Base-by-base conservation (phyloP, 2,329 filamentous ascomycete species). In the Botrytis byssoidea region DNA sequence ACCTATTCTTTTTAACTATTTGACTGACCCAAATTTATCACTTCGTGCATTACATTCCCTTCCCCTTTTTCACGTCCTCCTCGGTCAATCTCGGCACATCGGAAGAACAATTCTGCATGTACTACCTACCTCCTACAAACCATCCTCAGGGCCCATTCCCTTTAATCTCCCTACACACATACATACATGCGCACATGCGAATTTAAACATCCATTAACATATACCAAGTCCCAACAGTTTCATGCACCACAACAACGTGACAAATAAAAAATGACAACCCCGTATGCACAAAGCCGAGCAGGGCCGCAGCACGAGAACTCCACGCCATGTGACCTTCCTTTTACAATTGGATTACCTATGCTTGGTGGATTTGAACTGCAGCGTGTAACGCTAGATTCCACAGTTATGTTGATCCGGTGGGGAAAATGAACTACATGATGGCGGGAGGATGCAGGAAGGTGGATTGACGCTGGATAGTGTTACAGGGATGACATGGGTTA, bases 271-370 rank as follows among this genome's bases (percentile, higher is more conserved):
- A 51, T 5, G 12, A n/a, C 20, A 67, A 46, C 20, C 14, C 32
- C 9, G 25, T 37, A 51, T 55, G 65, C 65, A 67, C 25, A 44
- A 37, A 67, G 65, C 61, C 61, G 37, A 40, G 25, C 61, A n/a
- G 22, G 57, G 20, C 63, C 63, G 20, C 68, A 64, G 35, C 69
- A 71, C 69, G 69, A 71, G 69, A 35, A 71, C 8, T 48, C 69
- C 42, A 71, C n/a, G n/a, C 57, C 57, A 71, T 71, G 57, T 64
- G 51, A 64, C 69, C 9, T 64, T 71, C 40, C 68, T n/a, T 22
- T 59, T 70, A 1, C 14, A 48, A 37, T 32, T 22, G 46, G 35
- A 18, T 12, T 40, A 40, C 22, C 10, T 37, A 22, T 64, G 57
- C 40, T 48, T 29, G 57, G 57, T 10, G 57, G 25, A 16, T 16